Evolutionary conservation across 202 grass and related monocot genomes (phyloP).

Genomic region (Saccharum hybrid): DNA sequence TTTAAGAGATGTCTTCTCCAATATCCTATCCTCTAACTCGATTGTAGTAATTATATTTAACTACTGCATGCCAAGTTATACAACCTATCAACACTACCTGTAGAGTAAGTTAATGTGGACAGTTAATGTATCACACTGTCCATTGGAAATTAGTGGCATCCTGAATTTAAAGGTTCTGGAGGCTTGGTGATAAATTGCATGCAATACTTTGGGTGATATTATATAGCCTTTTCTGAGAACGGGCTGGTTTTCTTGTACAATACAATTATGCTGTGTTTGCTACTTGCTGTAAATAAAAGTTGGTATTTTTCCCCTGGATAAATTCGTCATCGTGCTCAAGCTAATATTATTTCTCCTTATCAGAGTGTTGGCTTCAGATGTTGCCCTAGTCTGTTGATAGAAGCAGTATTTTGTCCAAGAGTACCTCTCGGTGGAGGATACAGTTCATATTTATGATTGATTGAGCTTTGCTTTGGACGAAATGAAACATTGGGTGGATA

Average conservation of each 20-base stretch:
- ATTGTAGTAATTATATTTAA: conserved; percentile 12
- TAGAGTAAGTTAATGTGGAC: not conserved
- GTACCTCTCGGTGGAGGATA: too few relatives aligned
- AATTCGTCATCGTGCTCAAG: too few relatives aligned
- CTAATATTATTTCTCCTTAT: too few relatives aligned
- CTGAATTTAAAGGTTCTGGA: not conserved
- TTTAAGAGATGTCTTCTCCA: conserved; percentile 28
- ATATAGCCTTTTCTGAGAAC: not conserved
- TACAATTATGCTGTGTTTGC: conserved; percentile 20
- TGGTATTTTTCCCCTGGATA: not conserved
- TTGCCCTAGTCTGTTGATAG: too few relatives aligned
- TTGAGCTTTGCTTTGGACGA: too few relatives aligned
- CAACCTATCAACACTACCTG: not conserved
- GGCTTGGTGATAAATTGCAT: conserved; percentile 14
- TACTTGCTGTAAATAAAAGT: conserved; percentile 4
- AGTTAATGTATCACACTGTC: conserved; percentile 9
- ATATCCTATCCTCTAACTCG: not conserved
- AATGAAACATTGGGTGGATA: too few relatives aligned
- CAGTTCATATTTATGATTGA: too few relatives aligned
- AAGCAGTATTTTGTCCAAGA: too few relatives aligned
- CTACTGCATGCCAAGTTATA: conserved; percentile 15
- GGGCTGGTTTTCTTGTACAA: conserved; percentile 15
- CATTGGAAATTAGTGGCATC: conserved; percentile 13
- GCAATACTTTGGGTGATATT: not conserved
- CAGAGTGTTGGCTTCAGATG: too few relatives aligned